A percentile compares a stretch with the other conserved stretches of the same genome.
Conservation (phyloP, 371 early-diverging fungal genomes). For the Massospora cicadina region DNA sequence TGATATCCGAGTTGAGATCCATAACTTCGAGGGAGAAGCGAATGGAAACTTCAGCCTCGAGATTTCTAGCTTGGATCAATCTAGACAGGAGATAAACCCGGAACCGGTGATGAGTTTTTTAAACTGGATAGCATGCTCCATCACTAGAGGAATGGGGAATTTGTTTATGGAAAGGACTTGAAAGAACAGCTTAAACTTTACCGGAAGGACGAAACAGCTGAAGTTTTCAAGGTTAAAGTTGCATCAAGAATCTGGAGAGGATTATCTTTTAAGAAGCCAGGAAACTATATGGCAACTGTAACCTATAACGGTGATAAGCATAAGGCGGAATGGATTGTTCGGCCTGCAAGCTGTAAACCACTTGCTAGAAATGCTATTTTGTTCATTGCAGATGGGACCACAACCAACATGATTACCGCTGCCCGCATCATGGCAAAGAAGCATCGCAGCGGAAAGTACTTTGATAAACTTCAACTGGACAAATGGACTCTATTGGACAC, state of each 20-base stretch:
- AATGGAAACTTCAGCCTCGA: constrained; percentile 24
- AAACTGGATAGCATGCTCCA: too few species aligned
- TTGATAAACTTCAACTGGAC: constrained; percentile 37
- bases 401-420: constrained; percentile 38
- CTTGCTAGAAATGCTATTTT: constrained; percentile 52
- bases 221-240: constrained; percentile 20
- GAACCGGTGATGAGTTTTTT: too few species aligned
- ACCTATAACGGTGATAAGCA: constrained; percentile 22
- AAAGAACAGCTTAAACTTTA: too few species aligned
- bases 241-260: constrained; percentile 35
- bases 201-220: constrained; percentile 17
- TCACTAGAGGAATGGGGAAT: too few species aligned
- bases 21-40: constrained; percentile 17
- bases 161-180: too few species aligned
- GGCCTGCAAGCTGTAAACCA: constrained; percentile 27
- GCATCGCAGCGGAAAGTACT: constrained; percentile 33
- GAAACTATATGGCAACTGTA: constrained; percentile 24
- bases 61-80: constrained; percentile 24
- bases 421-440: constrained; percentile 32
- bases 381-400: constrained; percentile 59
- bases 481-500: constrained; percentile 42
- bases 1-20: constrained; percentile 11
- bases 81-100: too few species aligned
- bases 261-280: constrained; percentile 30
- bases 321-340: constrained; percentile 27